phyloP scores from a whole-genome alignment of 1,284 basidiomycete genomes.

The Pseudozyma thailandica region DNA sequence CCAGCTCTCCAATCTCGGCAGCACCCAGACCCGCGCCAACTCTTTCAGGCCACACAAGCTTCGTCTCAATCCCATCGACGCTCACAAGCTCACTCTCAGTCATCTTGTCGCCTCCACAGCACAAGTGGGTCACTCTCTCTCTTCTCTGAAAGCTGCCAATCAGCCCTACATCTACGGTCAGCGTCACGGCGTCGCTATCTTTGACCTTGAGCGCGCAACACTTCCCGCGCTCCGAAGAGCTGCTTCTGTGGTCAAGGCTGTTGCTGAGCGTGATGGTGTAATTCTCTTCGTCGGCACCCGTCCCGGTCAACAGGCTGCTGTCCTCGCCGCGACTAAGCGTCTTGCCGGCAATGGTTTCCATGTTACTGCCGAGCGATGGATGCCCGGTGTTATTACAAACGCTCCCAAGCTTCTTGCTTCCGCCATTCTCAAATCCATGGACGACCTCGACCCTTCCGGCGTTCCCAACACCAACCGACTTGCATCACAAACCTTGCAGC shows the following conservation, averaged over 20 bases:
- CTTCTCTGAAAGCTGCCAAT: slow-evolving; percentile 86
- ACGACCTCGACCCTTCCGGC: slow-evolving; percentile 31
- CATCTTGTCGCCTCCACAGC: slow-evolving; percentile 91
- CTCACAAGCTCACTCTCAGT: slow-evolving; percentile 80
- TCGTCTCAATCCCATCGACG: slow-evolving; percentile 75
- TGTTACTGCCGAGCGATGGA: slow-evolving; percentile 84
- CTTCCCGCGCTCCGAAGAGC: slow-evolving; percentile 90
- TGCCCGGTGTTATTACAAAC: slow-evolving; percentile 93
- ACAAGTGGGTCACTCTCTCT: slow-evolving; percentile 87
- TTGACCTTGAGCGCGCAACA: slow-evolving; percentile 89
- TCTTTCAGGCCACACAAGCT: slow-evolving; percentile 80
- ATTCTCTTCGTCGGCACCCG: slow-evolving; percentile 91
- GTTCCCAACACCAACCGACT: slow-evolving; percentile 67
- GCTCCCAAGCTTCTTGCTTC: slow-evolving; percentile 73
- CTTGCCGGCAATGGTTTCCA: slow-evolving; percentile 77
- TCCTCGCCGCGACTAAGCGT: slow-evolving; percentile 82
- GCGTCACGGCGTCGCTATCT: slow-evolving; percentile 88
- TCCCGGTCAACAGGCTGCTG: slow-evolving; percentile 78
- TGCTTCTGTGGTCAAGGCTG: slow-evolving; percentile 83
- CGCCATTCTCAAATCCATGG: slow-evolving; percentile 55
- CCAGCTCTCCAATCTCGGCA: slow-evolving; percentile 78
- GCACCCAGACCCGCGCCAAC: slow-evolving; percentile 78
- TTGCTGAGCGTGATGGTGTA: slow-evolving; percentile 83
- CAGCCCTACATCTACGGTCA: slow-evolving; percentile 93
- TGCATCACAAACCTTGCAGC: slow-evolving; percentile 75